Evolutionary conservation across 2,329 filamentous ascomycete species (phyloP).

Genomic region (Aspergillus viridinutans): DNA sequence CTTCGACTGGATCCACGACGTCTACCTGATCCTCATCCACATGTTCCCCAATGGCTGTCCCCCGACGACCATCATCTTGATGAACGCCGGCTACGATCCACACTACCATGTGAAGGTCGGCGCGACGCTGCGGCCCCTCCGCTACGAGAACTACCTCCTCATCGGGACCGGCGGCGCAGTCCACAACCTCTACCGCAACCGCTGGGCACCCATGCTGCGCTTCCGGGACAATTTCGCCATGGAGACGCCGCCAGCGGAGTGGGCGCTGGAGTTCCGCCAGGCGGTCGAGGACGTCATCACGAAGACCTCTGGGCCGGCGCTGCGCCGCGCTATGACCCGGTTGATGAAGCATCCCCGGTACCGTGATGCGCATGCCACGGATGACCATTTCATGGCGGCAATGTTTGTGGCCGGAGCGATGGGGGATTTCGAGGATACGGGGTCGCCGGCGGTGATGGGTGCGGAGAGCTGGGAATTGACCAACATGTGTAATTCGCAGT

Average conservation of each 20-base stretch:
- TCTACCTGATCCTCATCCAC: slow-evolving; percentile 62
- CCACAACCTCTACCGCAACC: slow-evolving; percentile 66
- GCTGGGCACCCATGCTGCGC: slow-evolving; percentile 61
- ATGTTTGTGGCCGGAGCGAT: slow-evolving; percentile 59
- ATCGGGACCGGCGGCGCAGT: slow-evolving; percentile 62
- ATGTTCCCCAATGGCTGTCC: slow-evolving; percentile 66
- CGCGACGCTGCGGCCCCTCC: slow-evolving; percentile 52
- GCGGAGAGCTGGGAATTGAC: slow-evolving; percentile 64
- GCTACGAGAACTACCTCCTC: slow-evolving; percentile 54
- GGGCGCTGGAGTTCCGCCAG: slow-evolving; percentile 63
- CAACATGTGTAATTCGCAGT: slow-evolving; percentile 62
- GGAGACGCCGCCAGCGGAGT: slow-evolving; percentile 54
- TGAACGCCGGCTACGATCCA: slow-evolving; percentile 49
- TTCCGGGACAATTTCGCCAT: slow-evolving; percentile 61
- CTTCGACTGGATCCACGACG: slow-evolving; percentile 72
- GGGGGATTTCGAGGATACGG: slow-evolving; percentile 47
- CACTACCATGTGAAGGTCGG: slow-evolving; percentile 57
- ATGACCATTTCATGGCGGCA: slow-evolving; percentile 66
- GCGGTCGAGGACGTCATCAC: slow-evolving; percentile 58
- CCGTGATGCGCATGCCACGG: slow-evolving; percentile 63
- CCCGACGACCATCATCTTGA: slow-evolving; percentile 58
- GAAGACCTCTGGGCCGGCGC: slow-evolving; percentile 50
- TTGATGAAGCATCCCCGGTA: slow-evolving; percentile 66
- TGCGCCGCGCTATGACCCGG: slow-evolving; percentile 54
- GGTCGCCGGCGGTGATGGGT: slow-evolving; percentile 27